Evolutionary conservation across 139 green algal genomes (phyloP).

Genomic region (Desmodesmus armatus): DNA sequence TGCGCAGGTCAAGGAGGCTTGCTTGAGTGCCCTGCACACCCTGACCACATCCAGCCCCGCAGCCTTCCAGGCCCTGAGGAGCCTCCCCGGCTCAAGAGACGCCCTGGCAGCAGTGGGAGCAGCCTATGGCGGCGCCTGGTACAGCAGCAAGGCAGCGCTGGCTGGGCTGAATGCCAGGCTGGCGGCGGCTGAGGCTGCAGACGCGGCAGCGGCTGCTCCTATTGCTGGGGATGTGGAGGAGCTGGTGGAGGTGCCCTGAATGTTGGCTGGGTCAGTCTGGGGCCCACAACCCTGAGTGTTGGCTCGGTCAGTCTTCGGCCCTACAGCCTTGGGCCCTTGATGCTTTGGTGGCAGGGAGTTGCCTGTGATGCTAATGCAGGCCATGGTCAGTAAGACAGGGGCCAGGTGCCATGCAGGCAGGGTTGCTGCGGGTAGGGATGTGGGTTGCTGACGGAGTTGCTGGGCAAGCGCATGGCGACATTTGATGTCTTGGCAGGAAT

Average conservation of each 20-base stretch:
- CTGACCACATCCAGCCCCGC: not conserved
- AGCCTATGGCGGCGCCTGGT: constrained; percentile 12
- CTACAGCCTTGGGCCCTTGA: too few species aligned
- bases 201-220: constrained; percentile 12
- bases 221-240: constrained; percentile 30
- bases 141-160: constrained; percentile 4
- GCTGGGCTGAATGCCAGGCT: not conserved
- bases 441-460: too few species aligned
- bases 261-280: too few species aligned
- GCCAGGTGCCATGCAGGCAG: too few species aligned
- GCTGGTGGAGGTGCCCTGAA: constrained; percentile 19
- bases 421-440: too few species aligned
- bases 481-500: too few species aligned
- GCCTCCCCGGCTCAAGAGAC: not conserved
- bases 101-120: not conserved
- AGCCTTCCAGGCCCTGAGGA: constrained; percentile 6
- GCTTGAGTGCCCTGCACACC: constrained; percentile 5
- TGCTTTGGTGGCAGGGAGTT: too few species aligned
- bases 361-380: too few species aligned
- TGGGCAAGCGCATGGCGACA: too few species aligned
- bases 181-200: constrained; percentile 2
- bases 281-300: too few species aligned
- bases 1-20: constrained; percentile 17
- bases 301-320: too few species aligned
- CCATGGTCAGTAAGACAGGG: too few species aligned